Base-by-base conservation (phyloP, 148 eudicot species). In the Chenopodium quinoa region DNA sequence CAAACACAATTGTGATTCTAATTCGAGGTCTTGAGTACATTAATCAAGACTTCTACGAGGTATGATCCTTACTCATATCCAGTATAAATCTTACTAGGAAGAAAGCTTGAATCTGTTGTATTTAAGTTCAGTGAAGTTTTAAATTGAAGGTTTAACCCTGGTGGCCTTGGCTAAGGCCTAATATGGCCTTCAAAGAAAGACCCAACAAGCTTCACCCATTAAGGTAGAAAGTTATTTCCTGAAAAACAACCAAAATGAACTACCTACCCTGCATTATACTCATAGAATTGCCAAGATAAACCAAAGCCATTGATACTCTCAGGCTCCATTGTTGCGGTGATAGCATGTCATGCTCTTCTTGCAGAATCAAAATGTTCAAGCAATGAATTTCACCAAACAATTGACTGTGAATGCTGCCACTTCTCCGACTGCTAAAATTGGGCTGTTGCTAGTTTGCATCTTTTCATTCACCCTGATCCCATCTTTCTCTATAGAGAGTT, bases 101-200 rank as follows among this genome's bases (percentile, higher is more conserved):
- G 8, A 40, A 89, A 96, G 12, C 80, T 89, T 84, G 94, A 73
- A 46, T 98, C 99, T 80, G 44, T 84, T 88, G 17, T 64, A 88
- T 82, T 91, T 95, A n/a, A 96, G 88, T 80, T 89, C 94, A 10
- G 9, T 81, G 75, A 90, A 31, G 75, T 92, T 89, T 52, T 90
- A 97, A 75, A 96, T 82, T 46, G 69, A 83, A 13, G 99, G 97
- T 67, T 79, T 89, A 16, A 90, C 84, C 87, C 90, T 83, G 13
- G 99, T 89, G 23, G 83, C 88, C 83, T 78, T 90, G 25, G 94
- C 87, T 78, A 96, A 80, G 34, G 94, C 94, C 82, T 91, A 93
- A 2, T 96, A 96, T 76, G 94, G 46, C 99, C 98, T 87, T 96
- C 99, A 20, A 96, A 94, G 66, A 96, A 96, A 0, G 99, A 96